Conservation (phyloP, 2,329 filamentous ascomycete genomes). For the Alternaria hordeiaustralica region DNA sequence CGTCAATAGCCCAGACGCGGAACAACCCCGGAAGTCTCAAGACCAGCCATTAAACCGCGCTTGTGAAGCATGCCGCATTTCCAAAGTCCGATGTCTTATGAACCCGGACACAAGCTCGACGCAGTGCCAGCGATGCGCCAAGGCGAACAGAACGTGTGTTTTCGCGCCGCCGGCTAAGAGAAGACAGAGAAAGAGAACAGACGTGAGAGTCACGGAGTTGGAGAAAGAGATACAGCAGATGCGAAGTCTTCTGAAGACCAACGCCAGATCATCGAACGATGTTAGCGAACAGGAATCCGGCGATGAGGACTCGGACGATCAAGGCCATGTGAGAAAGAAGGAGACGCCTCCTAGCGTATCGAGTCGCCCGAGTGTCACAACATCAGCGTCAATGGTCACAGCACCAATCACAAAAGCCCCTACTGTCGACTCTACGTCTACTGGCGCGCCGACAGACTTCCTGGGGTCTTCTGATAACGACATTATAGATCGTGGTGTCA, state of each 20-base stretch:
- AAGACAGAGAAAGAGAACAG: conserved; percentile 45
- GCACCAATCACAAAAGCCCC: conserved; percentile 9
- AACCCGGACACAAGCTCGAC: conserved; percentile 32
- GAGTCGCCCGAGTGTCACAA: conserved; percentile 17
- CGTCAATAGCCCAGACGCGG: conserved; percentile 19
- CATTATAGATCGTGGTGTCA: conserved; percentile 44
- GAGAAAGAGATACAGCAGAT: conserved; percentile 47
- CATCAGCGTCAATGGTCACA: conserved; percentile 8
- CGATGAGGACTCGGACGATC: conserved; percentile 34
- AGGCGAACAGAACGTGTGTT: conserved; percentile 39
- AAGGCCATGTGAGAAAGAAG: conserved; percentile 18
- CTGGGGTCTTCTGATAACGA: conserved; percentile 37
- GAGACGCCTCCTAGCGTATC: conserved; percentile 21
- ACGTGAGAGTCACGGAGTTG: conserved; percentile 46
- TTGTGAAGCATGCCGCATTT: conserved; percentile 46
- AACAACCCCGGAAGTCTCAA: conserved; percentile 25
- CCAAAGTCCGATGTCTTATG: conserved; percentile 45
- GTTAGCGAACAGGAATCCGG: conserved; percentile 37
- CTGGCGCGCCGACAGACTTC: conserved; percentile 24
- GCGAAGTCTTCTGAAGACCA: conserved; percentile 38
- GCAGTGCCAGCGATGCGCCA: conserved; percentile 46
- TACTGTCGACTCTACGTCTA: neutral
- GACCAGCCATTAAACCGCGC: conserved; percentile 45
- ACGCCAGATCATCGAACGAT: conserved; percentile 29
- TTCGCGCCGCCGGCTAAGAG: conserved; percentile 47